Percentiles rank a stretch among this genome's conserved stretches.
Conservation (phyloP, 768 basidiomycete genomes). For the Amanita polypyramis region DNA sequence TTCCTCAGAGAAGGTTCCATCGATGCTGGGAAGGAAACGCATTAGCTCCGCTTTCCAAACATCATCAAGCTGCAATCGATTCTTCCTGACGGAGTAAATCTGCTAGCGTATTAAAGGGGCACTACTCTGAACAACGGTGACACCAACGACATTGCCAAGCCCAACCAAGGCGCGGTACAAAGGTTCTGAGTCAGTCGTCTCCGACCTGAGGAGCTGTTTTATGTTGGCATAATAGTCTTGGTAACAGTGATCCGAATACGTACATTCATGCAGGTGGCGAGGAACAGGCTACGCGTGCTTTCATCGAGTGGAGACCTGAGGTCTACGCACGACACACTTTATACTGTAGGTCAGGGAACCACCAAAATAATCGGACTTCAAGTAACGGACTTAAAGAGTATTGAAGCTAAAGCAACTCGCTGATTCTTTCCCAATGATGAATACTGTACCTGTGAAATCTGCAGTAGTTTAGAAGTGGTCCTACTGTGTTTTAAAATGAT, state of each 20-base stretch:
- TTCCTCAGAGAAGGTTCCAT: constrained; percentile 40
- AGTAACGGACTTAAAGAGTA: constrained; percentile 75
- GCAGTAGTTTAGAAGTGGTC: constrained; percentile 21
- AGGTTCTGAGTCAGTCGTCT: constrained; percentile 54
- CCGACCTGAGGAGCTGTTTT: constrained; percentile 34
- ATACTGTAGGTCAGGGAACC: constrained; percentile 6
- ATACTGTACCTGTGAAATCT: constrained; percentile 41
- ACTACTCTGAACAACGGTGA: not conserved
- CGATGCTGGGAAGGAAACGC: constrained; percentile 29
- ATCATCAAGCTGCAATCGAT: constrained; percentile 23
- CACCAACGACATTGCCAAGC: constrained; percentile 60
- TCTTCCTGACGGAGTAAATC: constrained; percentile 38
- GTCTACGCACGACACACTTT: constrained; percentile 57
- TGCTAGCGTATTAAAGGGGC: constrained; percentile 17
- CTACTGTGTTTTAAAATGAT: constrained; percentile 8
- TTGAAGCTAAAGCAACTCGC: constrained; percentile 68
- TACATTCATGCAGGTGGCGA: constrained; percentile 39
- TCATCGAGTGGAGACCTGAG: constrained; percentile 31
- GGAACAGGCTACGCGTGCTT: constrained; percentile 28
- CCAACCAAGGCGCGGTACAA: constrained; percentile 63
- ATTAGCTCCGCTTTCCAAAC: constrained; percentile 30
- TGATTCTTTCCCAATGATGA: constrained; percentile 54
- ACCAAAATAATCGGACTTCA: not conserved
- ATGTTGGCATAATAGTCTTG: not conserved
- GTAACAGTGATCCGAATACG: constrained; percentile 6